Evolutionary conservation across 768 basidiomycete genomes (phyloP), one percentile per base, ranked within the genome.

Genomic region (Mycena pura): DNA sequence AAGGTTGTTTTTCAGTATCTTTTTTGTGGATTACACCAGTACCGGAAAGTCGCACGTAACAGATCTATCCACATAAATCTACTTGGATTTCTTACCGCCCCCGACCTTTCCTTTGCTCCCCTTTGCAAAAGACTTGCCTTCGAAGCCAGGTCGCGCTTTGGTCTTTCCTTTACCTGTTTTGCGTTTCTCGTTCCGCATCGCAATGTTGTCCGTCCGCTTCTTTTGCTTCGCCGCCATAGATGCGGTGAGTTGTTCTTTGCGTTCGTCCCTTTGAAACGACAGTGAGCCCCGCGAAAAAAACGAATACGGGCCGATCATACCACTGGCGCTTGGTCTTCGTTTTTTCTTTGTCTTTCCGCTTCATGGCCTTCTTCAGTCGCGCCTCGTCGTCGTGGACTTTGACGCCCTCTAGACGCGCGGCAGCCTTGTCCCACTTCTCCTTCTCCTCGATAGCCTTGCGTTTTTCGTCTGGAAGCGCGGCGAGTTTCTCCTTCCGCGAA

Each of bases 331-430:
- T 92, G 60, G 88, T 87, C 79, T 92, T 95, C 22, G 61, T 69
- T 73, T 98, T 98, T 67, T 88, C 88, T 74, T 96, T 96, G 76
- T 97, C 96, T 64, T 92, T 89, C 73, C 92, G 81, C 81, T 97
- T 99, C 8, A 86, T 87, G 39, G 95, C 95, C 79, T 97, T 98
- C 80, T 96, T 98, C 69, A 99, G 74, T 43, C 89, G 79, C 1
- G 67, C 72, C 71, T 94, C 93, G 67, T 96, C 92, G 68, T 99
- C 97, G 47, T 85, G 85, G 28, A 99, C 88, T 75, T 98, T 99
- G 46, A 89, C 89, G 2, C 97, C 97, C 54, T 92, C 93, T 59
- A 97, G 79, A 47, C 93, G 83, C 28, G 93, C 88, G 70, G 89
- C 87, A 0, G 96, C 95, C 76, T 96, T 96, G 47, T 86, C 86